Evolutionary conservation across 2,329 filamentous ascomycete species (phyloP), one percentile per base, ranked within the genome.

Genomic region (Graphilbum fragrans): DNA sequence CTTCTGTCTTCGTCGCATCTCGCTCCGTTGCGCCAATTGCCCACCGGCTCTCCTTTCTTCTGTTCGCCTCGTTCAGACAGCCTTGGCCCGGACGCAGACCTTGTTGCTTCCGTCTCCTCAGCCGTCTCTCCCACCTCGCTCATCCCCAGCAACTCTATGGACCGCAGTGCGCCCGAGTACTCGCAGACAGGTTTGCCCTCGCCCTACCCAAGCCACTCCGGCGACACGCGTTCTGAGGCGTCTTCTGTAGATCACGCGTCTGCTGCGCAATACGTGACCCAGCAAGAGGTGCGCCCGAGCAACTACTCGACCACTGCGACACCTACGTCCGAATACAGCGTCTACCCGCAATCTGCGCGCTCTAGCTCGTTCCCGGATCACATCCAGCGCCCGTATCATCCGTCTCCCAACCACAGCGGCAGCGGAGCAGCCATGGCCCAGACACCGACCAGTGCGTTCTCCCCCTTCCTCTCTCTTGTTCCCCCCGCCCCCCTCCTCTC

Each of bases 401-500:
- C 80, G 64, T 70, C 85, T 63, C 76, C 75, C 68, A 80, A 74
- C 63, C 74, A 79, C 63, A 79, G 74, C 66, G 78, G 78, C 66
- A 76, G 81, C 65, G 67, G 64, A 66, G 82, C 78, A 79, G 82
- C 81, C 80, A 95, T 95, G 88, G 86, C 88, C 78, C 87, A 94
- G 86, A 78, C 72, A 68, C 67, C 86, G 82, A 86, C 86, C 82
- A 94, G 88, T 94, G 85, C 86, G 87, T 94, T 68, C 76, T 86
- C 74, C 74, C 82, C 79, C 71, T 85, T 70, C 75, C 80, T 75
- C n/a, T n/a, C n/a, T n/a, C n/a, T n/a, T n/a, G n/a, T n/a, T n/a
- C n/a, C n/a, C n/a, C n/a, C n/a, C n/a, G n/a, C n/a, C n/a, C n/a
- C n/a, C n/a, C n/a, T n/a, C n/a, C n/a, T n/a, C n/a, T n/a, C n/a